Percentiles rank a stretch among this genome's conserved stretches.
Evolutionary conservation across 2,329 filamentous ascomycete genomes (phyloP).

Genomic region (Diplodia mutila): DNA sequence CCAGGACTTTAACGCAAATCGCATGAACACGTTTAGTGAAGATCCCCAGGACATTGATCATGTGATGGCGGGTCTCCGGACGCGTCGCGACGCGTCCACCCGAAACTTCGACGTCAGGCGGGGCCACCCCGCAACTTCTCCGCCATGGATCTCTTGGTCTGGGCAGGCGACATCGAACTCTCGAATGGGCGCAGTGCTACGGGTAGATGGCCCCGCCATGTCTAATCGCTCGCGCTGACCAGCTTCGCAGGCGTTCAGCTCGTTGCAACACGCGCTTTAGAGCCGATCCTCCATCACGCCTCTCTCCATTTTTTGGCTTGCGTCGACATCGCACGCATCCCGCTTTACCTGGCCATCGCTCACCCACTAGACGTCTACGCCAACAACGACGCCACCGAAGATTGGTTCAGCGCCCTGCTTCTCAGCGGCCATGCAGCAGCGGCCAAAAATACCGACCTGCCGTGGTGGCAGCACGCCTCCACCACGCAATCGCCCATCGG

Average conservation of each 20-base stretch:
- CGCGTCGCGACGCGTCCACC: constrained; percentile 24
- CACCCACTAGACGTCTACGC: constrained; percentile 46
- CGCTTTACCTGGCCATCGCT: constrained; percentile 45
- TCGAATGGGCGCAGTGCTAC: constrained; percentile 33
- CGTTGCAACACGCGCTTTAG: constrained; percentile 31
- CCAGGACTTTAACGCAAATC: constrained; percentile 1
- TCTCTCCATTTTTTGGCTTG: constrained; percentile 43
- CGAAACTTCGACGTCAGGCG: not conserved
- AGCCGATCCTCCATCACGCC: constrained; percentile 29
- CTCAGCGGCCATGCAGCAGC: constrained; percentile 29
- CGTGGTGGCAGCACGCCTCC: constrained; percentile 48
- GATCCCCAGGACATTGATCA: not conserved
- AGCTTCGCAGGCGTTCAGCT: constrained; percentile 36
- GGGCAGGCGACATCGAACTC: constrained; percentile 41
- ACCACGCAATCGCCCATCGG: constrained; percentile 46
- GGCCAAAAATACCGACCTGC: constrained; percentile 30
- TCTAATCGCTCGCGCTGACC: not conserved
- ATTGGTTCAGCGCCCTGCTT: constrained; percentile 47
- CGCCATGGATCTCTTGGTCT: constrained; percentile 39
- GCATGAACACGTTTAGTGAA: not conserved
- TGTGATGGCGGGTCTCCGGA: not conserved
- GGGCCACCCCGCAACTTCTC: not conserved
- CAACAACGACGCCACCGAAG: constrained; percentile 36
- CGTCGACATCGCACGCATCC: constrained; percentile 46
- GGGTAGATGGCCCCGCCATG: constrained; percentile 29